Conservation (phyloP, 2,329 filamentous ascomycete genomes). For the Plenodomus lindquistii region DNA sequence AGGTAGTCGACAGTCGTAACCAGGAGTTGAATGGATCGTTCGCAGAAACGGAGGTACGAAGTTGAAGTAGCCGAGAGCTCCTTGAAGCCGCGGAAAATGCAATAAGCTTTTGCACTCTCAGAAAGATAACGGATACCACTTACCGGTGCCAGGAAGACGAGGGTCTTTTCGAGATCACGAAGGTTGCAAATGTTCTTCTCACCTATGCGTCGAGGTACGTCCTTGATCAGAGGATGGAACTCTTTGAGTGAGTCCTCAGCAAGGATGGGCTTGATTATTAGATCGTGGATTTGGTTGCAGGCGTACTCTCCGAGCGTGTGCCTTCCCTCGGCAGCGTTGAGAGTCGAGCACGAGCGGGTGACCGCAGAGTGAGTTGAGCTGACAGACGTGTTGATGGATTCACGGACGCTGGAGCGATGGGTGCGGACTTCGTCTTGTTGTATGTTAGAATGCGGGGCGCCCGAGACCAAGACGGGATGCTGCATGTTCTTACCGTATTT, state of each 20-base stretch:
- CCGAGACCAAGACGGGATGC: constrained; percentile 16
- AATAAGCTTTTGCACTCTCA: constrained; percentile 69
- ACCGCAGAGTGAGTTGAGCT: constrained; percentile 44
- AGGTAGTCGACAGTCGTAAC: constrained; percentile 86
- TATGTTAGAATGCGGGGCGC: constrained; percentile 33
- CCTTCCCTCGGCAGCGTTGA: constrained; percentile 46
- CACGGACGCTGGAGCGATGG: constrained; percentile 33
- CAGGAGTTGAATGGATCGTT: constrained; percentile 86
- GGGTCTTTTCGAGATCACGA: constrained; percentile 89
- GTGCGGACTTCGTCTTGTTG: constrained; percentile 41
- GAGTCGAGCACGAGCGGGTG: constrained; percentile 50
- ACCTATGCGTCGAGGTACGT: constrained; percentile 77
- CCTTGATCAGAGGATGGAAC: constrained; percentile 78
- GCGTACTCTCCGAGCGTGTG: constrained; percentile 70
- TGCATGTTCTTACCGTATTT: constrained; percentile 46
- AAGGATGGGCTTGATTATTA: constrained; percentile 75
- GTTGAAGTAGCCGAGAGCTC: constrained; percentile 69
- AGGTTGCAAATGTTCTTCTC: constrained; percentile 87
- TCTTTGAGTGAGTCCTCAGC: constrained; percentile 73
- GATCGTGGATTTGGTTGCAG: constrained; percentile 76
- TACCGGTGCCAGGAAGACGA: constrained; percentile 91
- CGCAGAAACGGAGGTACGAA: constrained; percentile 85
- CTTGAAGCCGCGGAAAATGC: constrained; percentile 66
- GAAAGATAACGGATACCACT: constrained; percentile 63
- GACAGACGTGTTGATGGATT: constrained; percentile 45